Conservation (phyloP, 805 yeast species). For the Hanseniaspora occidentalis region DNA sequence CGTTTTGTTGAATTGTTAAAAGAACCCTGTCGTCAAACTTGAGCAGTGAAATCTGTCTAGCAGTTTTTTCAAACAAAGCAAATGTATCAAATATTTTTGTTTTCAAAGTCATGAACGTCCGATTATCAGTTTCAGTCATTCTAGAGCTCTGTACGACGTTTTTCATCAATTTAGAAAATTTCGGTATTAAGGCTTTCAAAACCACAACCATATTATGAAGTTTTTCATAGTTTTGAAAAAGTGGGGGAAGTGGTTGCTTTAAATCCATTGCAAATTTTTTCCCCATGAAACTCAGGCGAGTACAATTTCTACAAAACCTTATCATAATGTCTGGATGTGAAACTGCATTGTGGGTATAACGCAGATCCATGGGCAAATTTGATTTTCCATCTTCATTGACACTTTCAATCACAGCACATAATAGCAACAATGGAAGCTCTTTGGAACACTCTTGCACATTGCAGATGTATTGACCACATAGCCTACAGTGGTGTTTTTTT, state of each 20-base stretch:
- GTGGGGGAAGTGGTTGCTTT: slow-evolving; percentile 21
- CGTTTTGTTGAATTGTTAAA: slow-evolving; percentile 8
- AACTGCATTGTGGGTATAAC: neutral
- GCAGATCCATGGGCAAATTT: neutral
- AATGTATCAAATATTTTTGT: slow-evolving; percentile 36
- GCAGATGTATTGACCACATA: slow-evolving; percentile 79
- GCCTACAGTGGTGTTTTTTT: slow-evolving; percentile 82
- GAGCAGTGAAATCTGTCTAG: slow-evolving; percentile 10
- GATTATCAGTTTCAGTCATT: slow-evolving; percentile 10
- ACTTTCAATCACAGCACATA: slow-evolving; percentile 1
- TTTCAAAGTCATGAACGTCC: slow-evolving; percentile 30
- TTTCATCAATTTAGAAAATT: slow-evolving; percentile 29
- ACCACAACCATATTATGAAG: slow-evolving; percentile 27
- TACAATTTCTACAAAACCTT: slow-evolving; percentile 62
- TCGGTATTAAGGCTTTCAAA: slow-evolving; percentile 30
- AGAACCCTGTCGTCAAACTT: too few relatives aligned
- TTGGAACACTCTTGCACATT: slow-evolving; percentile 62
- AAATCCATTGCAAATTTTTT: slow-evolving; percentile 36
- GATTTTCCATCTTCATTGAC: neutral
- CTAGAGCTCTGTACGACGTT: slow-evolving; percentile 22
- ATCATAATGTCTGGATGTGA: slow-evolving; percentile 22
- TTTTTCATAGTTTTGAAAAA: slow-evolving; percentile 31
- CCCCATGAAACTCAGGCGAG: slow-evolving; percentile 43
- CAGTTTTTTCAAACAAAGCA: slow-evolving; percentile 35
- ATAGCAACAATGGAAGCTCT: slow-evolving; percentile 35